Percentiles rank a stretch among this genome's conserved stretches.
These are phyloP conservation scores for Fusarium nematophilum DNA, from an alignment of 2,329 filamentous ascomycete genomes.

Conservation along the genomic window DNA sequence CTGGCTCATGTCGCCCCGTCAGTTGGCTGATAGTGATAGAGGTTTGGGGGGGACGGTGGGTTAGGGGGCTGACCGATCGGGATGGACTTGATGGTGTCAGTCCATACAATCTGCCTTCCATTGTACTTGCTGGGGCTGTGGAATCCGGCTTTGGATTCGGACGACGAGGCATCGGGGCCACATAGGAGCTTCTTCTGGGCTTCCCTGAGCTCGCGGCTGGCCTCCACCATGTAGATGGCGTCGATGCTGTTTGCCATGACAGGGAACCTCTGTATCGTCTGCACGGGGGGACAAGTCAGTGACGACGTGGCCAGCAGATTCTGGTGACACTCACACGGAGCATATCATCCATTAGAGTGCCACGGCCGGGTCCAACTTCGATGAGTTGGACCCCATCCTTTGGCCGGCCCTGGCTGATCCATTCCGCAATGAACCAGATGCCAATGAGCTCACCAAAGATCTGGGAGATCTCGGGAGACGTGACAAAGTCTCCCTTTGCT, in stretches of 20 bases:
- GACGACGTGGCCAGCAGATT: not conserved
- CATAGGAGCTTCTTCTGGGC: conserved; percentile 87
- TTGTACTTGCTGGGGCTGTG: conserved; percentile 81
- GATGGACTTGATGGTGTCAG: conserved; percentile 87
- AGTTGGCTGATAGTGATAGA: conserved; percentile 19
- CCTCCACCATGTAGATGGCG: conserved; percentile 93
- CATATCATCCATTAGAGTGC: conserved; percentile 97
- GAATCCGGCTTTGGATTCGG: conserved; percentile 78
- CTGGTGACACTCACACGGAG: conserved; percentile 72
- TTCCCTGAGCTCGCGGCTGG: conserved; percentile 81
- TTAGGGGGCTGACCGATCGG: conserved; percentile 66
- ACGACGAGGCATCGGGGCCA: conserved; percentile 73
- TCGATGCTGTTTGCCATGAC: conserved; percentile 81
- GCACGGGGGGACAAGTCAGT: not conserved
- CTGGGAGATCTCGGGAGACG: conserved; percentile 96
- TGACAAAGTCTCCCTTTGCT: conserved; percentile 93
- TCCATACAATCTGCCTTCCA: conserved; percentile 84
- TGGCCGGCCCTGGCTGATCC: conserved; percentile 88
- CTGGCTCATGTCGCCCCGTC: conserved; percentile 48
- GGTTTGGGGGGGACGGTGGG: not conserved
- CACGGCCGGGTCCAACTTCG: conserved; percentile 92
- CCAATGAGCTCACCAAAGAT: conserved; percentile 95
- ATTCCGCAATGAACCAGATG: conserved; percentile 95
- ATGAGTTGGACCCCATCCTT: conserved; percentile 84
- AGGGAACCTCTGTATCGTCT: conserved; percentile 89